Evolutionary conservation across 1,284 basidiomycete genomes (phyloP).

Genomic region (Pholiota adiposa): DNA sequence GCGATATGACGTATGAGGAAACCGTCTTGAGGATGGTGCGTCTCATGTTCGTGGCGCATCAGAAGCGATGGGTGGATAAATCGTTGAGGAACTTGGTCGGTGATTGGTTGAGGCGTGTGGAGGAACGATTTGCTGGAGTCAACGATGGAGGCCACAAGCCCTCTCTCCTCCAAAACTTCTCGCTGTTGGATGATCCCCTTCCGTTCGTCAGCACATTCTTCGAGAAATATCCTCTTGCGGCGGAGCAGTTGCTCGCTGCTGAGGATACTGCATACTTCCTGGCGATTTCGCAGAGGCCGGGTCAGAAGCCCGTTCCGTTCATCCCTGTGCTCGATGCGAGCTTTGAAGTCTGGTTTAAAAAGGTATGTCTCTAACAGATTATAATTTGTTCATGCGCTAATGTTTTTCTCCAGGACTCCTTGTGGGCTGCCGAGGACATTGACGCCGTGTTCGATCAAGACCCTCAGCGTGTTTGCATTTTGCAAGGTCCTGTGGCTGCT

Average conservation of each 20-base stretch:
- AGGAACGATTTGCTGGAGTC: conserved; percentile 97
- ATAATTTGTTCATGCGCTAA: conserved; percentile 24
- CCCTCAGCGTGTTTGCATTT: conserved; percentile 96
- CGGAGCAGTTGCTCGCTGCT: conserved; percentile 87
- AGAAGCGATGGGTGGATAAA: conserved; percentile 92
- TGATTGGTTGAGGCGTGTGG: conserved; percentile 95
- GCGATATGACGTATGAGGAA: conserved; percentile 99
- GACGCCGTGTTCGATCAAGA: conserved; percentile 99
- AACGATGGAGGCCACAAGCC: conserved; percentile 78
- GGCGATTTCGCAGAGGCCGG: conserved; percentile 90
- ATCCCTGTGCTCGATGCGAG: conserved; percentile 94
- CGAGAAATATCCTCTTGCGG: conserved; percentile 81
- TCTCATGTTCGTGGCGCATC: conserved; percentile 91
- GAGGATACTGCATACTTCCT: conserved; percentile 98
- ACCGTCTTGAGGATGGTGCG: conserved; percentile 89
- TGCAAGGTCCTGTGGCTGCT: conserved; percentile 95
- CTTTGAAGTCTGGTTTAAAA: conserved; percentile 99
- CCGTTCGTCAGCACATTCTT: conserved; percentile 87
- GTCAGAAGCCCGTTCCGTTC: conserved; percentile 98
- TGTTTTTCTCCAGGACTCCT: conserved; percentile 73
- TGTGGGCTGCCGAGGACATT: conserved; percentile 98
- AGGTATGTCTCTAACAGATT: conserved; percentile 54
- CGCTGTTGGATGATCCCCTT: conserved; percentile 82
- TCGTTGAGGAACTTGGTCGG: conserved; percentile 95
- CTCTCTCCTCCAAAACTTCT: conserved; percentile 90